Base-by-base conservation (phyloP, 176 grass and related monocot genomes). In the Poa annua region DNA sequence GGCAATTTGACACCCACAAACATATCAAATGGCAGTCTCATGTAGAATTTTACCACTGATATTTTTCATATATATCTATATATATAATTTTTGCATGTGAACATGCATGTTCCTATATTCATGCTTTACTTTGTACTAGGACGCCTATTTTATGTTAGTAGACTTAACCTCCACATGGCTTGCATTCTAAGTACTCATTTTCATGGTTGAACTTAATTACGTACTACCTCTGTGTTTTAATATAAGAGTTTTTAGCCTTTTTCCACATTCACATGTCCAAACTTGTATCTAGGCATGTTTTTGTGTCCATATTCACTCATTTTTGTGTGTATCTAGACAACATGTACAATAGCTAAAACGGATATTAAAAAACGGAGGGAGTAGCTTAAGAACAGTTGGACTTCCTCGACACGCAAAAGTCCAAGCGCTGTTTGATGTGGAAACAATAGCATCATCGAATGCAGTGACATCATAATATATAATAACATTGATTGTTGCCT, bases 151-250 rank as follows among this genome's bases (percentile, higher is more conserved):
- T 42, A 2, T 70, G 4, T 70, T 21, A 42, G 3, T 8, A 42
- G 66, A 45, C 38, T 70, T 44, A 0, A 22, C 38, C 44, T 71
- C 67, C 10, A 45, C 36, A 45, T 11, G 13, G 38, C 11, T 21
- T 71, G 11, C 39, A 71, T 71, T 71, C 67, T 44, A 71, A 71
- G 67, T 45, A 41, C 21, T 20, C 16, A 71, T 71, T 41, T 44
- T 70, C 66, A 22, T 70, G 38, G 22, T 44, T 44, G 8, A 44
- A 15, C 14, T 51, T 32, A 34, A 26, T 51, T 32, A 34, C 47
- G 77, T 79, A 45, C 7, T 3, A n/a, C n/a, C n/a, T n/a, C n/a
- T n/a, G n/a, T n/a, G n/a, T n/a, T n/a, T n/a, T n/a, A n/a, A n/a
- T n/a, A n/a, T n/a, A n/a, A n/a, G n/a, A n/a, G n/a, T n/a, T n/a